These are phyloP conservation scores for Claviceps cyperi DNA, from an alignment of 2,329 filamentous ascomycete genomes.

Conservation along the genomic window DNA sequence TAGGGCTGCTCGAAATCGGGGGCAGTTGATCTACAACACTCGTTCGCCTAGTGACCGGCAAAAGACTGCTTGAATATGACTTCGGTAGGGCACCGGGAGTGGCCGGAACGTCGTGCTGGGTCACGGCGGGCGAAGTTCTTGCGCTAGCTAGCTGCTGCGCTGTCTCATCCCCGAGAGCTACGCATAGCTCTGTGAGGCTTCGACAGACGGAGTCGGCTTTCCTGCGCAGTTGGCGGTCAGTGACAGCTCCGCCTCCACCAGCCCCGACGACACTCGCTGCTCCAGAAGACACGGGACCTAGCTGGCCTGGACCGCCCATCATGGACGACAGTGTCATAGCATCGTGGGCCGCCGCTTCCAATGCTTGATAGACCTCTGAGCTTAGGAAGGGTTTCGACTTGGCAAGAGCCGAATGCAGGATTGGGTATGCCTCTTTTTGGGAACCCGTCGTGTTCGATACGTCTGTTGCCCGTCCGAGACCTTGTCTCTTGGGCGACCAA, in stretches of 20 bases:
- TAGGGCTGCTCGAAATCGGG: constrained; percentile 25
- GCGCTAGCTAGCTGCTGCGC: constrained; percentile 7
- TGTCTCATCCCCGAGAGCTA: constrained; percentile 53
- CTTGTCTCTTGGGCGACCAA: constrained; percentile 64
- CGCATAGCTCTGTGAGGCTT: constrained; percentile 79
- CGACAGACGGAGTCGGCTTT: constrained; percentile 90
- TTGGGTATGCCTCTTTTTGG: constrained; percentile 52
- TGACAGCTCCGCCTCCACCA: constrained; percentile 29
- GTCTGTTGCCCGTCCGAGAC: constrained; percentile 12
- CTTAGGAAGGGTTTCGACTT: constrained; percentile 62
- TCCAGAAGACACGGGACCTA: constrained; percentile 47
- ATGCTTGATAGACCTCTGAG: constrained; percentile 57
- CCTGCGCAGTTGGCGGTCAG: constrained; percentile 73
- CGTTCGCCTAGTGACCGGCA: constrained; percentile 25
- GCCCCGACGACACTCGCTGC: constrained; percentile 48
- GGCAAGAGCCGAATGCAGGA: constrained; percentile 64
- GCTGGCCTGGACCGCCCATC: constrained; percentile 59
- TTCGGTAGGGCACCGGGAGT: constrained; percentile 31
- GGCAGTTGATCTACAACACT: constrained; percentile 26
- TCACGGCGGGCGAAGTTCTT: constrained; percentile 4
- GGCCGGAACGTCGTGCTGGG: constrained; percentile 17
- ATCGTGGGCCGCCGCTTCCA: constrained; percentile 72
- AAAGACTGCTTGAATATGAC: constrained; percentile 19
- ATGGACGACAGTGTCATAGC: constrained; percentile 65
- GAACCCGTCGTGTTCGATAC: constrained; percentile 28